phyloP scores from a whole-genome alignment of 2,329 filamentous ascomycete genomes.

The Ceratocystis eucalypticola region DNA sequence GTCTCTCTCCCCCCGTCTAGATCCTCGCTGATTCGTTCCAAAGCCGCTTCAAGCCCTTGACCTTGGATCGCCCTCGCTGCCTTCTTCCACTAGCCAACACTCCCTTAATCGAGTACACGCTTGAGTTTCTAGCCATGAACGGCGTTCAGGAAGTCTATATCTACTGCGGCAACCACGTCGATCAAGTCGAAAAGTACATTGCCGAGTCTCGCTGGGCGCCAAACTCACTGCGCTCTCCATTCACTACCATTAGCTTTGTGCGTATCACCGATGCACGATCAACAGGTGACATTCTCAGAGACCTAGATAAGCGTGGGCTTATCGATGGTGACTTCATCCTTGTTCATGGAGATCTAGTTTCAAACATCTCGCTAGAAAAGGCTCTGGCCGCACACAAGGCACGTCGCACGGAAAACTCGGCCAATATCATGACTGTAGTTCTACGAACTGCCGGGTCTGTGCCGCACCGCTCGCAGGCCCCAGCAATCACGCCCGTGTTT shows the following conservation, averaged over 20 bases:
- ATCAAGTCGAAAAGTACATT: slow-evolving; percentile 79
- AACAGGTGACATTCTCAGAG: slow-evolving; percentile 85
- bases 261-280: slow-evolving; percentile 72
- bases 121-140: slow-evolving; percentile 89
- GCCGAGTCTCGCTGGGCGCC: slow-evolving; percentile 60
- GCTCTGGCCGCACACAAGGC: slow-evolving; percentile 67
- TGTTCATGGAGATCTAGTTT: slow-evolving; percentile 84
- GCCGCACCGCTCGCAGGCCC: slow-evolving; percentile 62
- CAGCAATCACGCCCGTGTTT: slow-evolving; percentile 67
- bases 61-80: slow-evolving; percentile 80
- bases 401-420: slow-evolving; percentile 70
- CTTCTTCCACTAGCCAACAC: slow-evolving; percentile 86
- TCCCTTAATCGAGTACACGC: slow-evolving; percentile 91
- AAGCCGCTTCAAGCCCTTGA: slow-evolving; percentile 79
- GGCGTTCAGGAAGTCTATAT: slow-evolving; percentile 90
- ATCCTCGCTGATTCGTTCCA: slow-evolving; percentile 92
- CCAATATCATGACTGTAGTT: slow-evolving; percentile 96
- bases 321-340: slow-evolving; percentile 85
- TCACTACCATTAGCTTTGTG: slow-evolving; percentile 69
- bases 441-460: slow-evolving; percentile 60
- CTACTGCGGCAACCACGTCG: slow-evolving; percentile 77
- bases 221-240: slow-evolving; percentile 44
- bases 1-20: slow-evolving; percentile 30
- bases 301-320: slow-evolving; percentile 73
- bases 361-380: slow-evolving; percentile 72